Percentiles rank a stretch among this genome's conserved stretches.
Evolutionary conservation across 352 stramenopile species (phyloP).

Genomic region (Phytophthora kernoviae): DNA sequence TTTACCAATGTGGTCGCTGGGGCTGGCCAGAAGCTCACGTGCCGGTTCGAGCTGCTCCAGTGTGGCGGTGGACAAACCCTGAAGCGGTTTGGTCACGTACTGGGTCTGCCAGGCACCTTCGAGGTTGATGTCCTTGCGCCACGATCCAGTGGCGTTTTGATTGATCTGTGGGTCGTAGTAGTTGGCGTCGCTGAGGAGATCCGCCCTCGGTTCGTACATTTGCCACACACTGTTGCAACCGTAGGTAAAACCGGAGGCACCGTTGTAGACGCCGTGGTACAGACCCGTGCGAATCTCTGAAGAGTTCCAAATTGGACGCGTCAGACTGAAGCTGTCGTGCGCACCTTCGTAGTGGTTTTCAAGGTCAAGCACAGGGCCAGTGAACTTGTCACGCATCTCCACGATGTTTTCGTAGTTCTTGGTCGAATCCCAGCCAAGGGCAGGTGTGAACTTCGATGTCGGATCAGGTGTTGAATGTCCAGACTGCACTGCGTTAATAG

Average conservation of each 20-base stretch:
- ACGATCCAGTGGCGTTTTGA: constrained; percentile 24
- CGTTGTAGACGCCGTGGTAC: constrained; percentile 25
- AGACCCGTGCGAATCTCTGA: constrained; percentile 28
- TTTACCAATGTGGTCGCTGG: constrained; percentile 1
- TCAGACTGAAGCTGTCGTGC: constrained; percentile 18
- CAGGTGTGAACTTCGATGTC: constrained; percentile 6
- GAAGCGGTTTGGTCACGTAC: constrained; percentile 21
- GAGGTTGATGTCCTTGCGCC: constrained; percentile 20
- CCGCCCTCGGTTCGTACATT: constrained; percentile 22
- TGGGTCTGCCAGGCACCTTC: constrained; percentile 18
- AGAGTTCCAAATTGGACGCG: constrained; percentile 15
- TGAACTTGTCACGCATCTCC: constrained; percentile 16
- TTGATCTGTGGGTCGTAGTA: constrained; percentile 17
- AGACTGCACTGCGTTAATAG: constrained; percentile 13
- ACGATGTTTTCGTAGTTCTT: constrained; percentile 28
- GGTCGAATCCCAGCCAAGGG: constrained; percentile 8
- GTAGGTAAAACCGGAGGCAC: constrained; percentile 26
- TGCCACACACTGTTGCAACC: constrained; percentile 30
- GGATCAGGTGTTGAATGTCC: constrained; percentile 11
- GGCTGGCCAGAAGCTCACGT: constrained; percentile 11
- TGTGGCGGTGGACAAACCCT: constrained; percentile 2
- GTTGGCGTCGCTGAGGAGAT: constrained; percentile 18
- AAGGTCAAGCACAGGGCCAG: constrained; percentile 21
- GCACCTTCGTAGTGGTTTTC: constrained; percentile 30
- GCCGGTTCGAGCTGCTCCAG: constrained; percentile 21